Conservation (phyloP, 2,329 filamentous ascomycete genomes). For the Neofusicoccum ribis region DNA sequence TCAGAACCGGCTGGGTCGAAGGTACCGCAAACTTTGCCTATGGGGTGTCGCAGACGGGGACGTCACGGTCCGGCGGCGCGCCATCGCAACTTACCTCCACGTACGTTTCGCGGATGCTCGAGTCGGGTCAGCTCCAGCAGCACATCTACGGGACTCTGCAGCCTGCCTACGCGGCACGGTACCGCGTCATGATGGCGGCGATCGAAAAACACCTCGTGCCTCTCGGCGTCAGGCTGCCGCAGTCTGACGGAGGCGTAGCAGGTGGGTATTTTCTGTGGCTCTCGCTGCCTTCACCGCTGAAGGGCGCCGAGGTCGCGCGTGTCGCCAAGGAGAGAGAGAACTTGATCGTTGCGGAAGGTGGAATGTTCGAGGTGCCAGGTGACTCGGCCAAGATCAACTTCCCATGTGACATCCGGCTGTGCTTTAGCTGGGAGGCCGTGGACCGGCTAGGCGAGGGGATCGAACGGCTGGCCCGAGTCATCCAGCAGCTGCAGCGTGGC, state of each 20-base stretch:
- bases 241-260: slow-evolving; percentile 53
- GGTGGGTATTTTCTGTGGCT: slow-evolving; percentile 91
- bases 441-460: slow-evolving; percentile 67
- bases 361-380: slow-evolving; percentile 63
- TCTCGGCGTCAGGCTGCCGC: slow-evolving; percentile 57
- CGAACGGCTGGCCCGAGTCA: slow-evolving; percentile 57
- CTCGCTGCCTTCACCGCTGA: slow-evolving; percentile 56
- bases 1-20: slow-evolving; percentile 87
- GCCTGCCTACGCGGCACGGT: slow-evolving; percentile 57
- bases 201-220: slow-evolving; percentile 63
- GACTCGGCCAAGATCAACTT: slow-evolving; percentile 56
- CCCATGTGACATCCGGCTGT: slow-evolving; percentile 62
- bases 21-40: slow-evolving; percentile 62
- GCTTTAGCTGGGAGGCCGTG: slow-evolving; percentile 69
- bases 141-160: slow-evolving; percentile 56
- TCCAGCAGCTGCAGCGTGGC: slow-evolving; percentile 39
- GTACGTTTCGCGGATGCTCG: slow-evolving; percentile 56
- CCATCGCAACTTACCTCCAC: slow-evolving; percentile 61
- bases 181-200: slow-evolving; percentile 57
- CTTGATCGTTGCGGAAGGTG: slow-evolving; percentile 67
- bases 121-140: slow-evolving; percentile 51
- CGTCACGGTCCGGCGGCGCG: slow-evolving; percentile 59
- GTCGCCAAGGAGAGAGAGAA: slow-evolving; percentile 63
- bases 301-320: slow-evolving; percentile 57
- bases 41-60: slow-evolving; percentile 62